Evolutionary conservation across 78 protist species (phyloP).

Genomic region (Polysphondylium violaceum): DNA sequence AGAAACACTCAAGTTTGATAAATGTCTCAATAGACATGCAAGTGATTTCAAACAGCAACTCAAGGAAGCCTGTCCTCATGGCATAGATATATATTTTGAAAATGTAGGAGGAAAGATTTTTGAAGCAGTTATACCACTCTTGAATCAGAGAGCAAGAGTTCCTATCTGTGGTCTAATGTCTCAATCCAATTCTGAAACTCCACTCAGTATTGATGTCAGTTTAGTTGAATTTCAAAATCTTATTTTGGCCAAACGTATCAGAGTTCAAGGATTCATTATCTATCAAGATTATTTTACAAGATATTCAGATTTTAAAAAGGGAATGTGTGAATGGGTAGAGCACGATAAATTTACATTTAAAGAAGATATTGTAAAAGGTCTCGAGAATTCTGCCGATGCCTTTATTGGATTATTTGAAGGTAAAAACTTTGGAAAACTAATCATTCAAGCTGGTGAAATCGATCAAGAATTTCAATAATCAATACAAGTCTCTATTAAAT

Average conservation of each 20-base stretch:
- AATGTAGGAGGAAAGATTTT: slow-evolving; percentile 86
- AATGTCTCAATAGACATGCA: slow-evolving; percentile 64
- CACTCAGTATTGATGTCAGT: not conserved
- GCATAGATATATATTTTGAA: slow-evolving; percentile 84
- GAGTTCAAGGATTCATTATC: slow-evolving; percentile 72
- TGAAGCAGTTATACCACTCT: slow-evolving; percentile 57
- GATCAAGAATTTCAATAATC: no score
- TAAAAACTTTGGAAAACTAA: no score
- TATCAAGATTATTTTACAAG: not conserved
- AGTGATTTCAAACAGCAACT: not conserved
- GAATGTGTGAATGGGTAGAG: not conserved
- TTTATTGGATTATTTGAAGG: slow-evolving; percentile 10
- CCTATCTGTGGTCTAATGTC: slow-evolving; percentile 79
- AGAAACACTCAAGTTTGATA: slow-evolving; percentile 71
- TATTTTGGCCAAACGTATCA: slow-evolving; percentile 32
- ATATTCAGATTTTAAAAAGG: not conserved
- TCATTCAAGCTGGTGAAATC: no score
- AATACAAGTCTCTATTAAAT: no score
- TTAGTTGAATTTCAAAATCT: not conserved
- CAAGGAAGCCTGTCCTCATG: slow-evolving; percentile 36
- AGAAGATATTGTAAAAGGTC: slow-evolving; percentile 58
- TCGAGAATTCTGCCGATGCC: slow-evolving; percentile 59
- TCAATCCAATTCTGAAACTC: slow-evolving; percentile 13
- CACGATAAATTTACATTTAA: slow-evolving; percentile 3
- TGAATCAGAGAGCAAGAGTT: slow-evolving; percentile 34